Base-by-base conservation (phyloP, 2,329 filamentous ascomycete genomes). In the Penicillium sp. region DNA sequence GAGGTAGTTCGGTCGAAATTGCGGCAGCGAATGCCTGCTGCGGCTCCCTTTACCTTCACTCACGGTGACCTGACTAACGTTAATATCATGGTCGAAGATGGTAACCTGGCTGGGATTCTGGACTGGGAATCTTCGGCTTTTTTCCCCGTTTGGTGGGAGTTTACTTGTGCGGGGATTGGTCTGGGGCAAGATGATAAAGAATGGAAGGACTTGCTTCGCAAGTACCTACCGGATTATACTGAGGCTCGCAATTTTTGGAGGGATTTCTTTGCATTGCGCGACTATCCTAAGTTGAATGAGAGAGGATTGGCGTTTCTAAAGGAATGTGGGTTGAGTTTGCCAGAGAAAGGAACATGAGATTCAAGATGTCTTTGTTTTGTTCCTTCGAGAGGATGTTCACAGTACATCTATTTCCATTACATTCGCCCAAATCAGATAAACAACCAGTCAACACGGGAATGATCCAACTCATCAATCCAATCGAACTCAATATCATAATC, bases 31-130 rank as follows among this genome's bases (percentile, higher is more conserved):
- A 63, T 64, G 56, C 61, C 57, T 7, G 7, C 54, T 30, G 53
- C 54, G 14, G 16, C 37, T 18, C 66, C 63, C 5, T 71, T 63
- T 41, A 68, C 69, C 29, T 73, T 73, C 53, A 72, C 67, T 0
- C 69, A 74, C 45, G 59, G 60, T 12, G 68, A 74, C 52, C 59
- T 74, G 3, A 64, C 61, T 5, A 56, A 58, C 38, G 60, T 62
- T 2, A 74, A 73, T 45, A 71, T 74, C 34, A 72, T 74, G 34
- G 68, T 73, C 18, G 56, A 72, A 7, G 54, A 68, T 49, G 67
- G 65, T 7, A 59, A 61, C 37, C 47, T 73, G 19, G 57, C 61
- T 9, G 69, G 65, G 13, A 71, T 72, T 16, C 54, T 74, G 41
- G 67, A 73, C 35, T 72, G 67, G 71, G 69, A 73, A 53, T 49